Percentiles rank a stretch among this genome's conserved stretches.
Evolutionary conservation across 1,284 basidiomycete species (phyloP).

Genomic region (Sphaerobolus stellatus): DNA sequence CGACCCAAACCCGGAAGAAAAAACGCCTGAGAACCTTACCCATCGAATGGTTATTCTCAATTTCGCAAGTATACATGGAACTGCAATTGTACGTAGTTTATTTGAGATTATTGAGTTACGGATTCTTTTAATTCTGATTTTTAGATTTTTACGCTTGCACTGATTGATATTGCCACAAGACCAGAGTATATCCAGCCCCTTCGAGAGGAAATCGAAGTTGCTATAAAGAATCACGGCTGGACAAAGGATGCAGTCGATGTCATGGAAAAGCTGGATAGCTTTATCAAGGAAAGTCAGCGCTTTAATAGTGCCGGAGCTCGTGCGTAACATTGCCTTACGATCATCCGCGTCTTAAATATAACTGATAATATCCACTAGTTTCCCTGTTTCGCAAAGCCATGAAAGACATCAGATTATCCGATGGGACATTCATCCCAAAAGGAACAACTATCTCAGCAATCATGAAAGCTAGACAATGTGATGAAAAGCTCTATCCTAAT

Average conservation of each 20-base stretch:
- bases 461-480: background rate
- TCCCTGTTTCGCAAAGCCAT: conserved; percentile 14
- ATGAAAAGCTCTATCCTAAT: conserved; percentile 6
- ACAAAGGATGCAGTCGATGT: background rate
- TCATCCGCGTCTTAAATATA: no score
- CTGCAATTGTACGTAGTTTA: background rate
- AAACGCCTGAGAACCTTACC: conserved; percentile 14
- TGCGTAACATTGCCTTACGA: no score
- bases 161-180: conserved; percentile 33
- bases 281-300: conserved; percentile 30
- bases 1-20: background rate
- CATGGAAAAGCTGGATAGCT: conserved; percentile 31
- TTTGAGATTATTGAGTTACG: no score
- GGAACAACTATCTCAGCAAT: conserved; percentile 12
- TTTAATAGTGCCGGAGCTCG: no score
- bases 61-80: background rate
- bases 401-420: conserved; percentile 16
- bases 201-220: conserved; percentile 15
- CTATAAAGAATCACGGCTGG: conserved; percentile 46
- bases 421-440: conserved; percentile 13
- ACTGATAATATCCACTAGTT: no score
- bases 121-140: conserved; percentile 9
- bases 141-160: background rate
- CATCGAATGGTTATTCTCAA: background rate
- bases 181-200: background rate